phyloP scores from a whole-genome alignment of 140 eudicot genomes.

The Flaveria floridana region DNA sequence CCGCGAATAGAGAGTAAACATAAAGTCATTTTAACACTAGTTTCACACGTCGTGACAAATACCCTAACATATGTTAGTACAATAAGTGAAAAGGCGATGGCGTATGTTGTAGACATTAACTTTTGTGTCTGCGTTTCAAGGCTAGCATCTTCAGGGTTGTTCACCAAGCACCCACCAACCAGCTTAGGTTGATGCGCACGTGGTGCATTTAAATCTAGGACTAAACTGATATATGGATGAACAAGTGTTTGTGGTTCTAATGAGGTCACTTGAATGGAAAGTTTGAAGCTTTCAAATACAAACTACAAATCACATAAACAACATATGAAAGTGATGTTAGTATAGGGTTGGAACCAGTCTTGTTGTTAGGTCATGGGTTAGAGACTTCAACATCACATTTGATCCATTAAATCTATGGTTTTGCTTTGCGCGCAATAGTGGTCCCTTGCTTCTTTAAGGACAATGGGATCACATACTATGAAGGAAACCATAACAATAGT shows the following conservation, averaged over 20 bases:
- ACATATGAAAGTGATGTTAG: slow-evolving; percentile 12
- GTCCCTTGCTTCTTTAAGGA: slow-evolving; percentile 30
- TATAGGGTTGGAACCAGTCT: slow-evolving; percentile 1
- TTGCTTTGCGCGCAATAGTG: slow-evolving; percentile 13
- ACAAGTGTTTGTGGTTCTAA: not conserved
- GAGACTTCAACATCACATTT: slow-evolving; percentile 31
- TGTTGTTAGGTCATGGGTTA: slow-evolving; percentile 10
- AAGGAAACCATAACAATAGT: slow-evolving; percentile 1
- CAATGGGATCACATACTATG: slow-evolving; percentile 20
- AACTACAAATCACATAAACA: slow-evolving; percentile 5
- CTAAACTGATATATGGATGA: not conserved
- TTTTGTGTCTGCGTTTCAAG: not conserved
- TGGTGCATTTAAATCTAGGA: not conserved
- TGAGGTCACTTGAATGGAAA: not conserved
- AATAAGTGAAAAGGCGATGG: not conserved
- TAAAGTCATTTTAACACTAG: not conserved
- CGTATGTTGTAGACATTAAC: not conserved
- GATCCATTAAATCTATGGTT: slow-evolving; percentile 23
- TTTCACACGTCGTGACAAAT: not conserved
- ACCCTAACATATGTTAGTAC: not conserved
- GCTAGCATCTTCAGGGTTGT: not conserved
- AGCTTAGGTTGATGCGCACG: not conserved
- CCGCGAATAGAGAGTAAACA: not conserved
- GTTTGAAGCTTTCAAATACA: not conserved
- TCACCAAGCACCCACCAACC: not conserved